Conservation (phyloP, 75 land plant genomes). For the Chamaecyparis obtusa region DNA sequence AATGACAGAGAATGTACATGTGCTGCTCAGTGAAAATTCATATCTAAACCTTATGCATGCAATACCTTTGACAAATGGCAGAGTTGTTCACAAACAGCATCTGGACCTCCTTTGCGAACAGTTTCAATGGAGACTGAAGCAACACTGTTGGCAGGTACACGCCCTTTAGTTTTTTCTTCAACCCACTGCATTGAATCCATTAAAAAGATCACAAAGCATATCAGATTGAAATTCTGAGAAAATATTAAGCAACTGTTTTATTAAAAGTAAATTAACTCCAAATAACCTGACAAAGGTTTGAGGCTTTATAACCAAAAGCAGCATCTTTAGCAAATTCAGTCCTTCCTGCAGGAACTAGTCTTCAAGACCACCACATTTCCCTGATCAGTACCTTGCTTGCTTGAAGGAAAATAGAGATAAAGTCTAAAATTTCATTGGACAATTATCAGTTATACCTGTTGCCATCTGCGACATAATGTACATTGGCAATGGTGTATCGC, state of each 20-base stretch:
- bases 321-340: slow-evolving; percentile 98
- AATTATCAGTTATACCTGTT: slow-evolving; percentile 53
- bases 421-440: neutral
- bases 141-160: slow-evolving; percentile 56
- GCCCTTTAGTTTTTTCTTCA: slow-evolving; percentile 93
- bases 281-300: slow-evolving; percentile 83
- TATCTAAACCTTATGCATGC: neutral
- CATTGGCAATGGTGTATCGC: slow-evolving; percentile 89
- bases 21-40: neutral
- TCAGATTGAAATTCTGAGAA: neutral
- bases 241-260: neutral
- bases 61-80: slow-evolving; percentile 70
- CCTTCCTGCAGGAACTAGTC: slow-evolving; percentile 94
- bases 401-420: slow-evolving; percentile 2
- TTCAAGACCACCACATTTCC: slow-evolving; percentile 15
- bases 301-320: slow-evolving; percentile 91
- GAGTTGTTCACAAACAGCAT: slow-evolving; percentile 80
- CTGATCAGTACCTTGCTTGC: neutral
- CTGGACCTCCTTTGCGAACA: slow-evolving; percentile 83
- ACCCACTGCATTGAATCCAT: slow-evolving; percentile 76
- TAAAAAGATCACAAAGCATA: neutral
- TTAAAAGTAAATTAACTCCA: neutral
- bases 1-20: neutral
- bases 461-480: slow-evolving; percentile 97
- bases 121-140: slow-evolving; percentile 79